These are phyloP conservation scores for Mychonastes homosphaera DNA, from an alignment of 139 green algal genomes.

Conservation along the genomic window DNA sequence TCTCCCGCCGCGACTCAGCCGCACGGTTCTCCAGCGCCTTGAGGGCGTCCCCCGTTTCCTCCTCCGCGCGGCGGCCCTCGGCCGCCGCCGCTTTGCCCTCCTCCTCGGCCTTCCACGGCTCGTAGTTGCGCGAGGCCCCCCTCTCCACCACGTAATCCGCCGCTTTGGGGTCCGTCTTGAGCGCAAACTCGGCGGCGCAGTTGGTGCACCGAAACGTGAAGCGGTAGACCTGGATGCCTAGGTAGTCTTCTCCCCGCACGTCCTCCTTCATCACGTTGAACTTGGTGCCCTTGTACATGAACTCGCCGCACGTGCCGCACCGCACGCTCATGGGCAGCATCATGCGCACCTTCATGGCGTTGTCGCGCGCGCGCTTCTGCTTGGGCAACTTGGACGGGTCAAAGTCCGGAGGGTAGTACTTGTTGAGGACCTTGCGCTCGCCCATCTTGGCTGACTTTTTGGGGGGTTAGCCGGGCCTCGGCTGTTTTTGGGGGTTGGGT, in stretches of 20 bases:
- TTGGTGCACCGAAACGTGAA: slow-evolving; percentile 94
- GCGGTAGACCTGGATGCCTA: slow-evolving; percentile 85
- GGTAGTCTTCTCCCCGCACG: slow-evolving; percentile 80
- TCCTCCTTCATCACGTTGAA: slow-evolving; percentile 97
- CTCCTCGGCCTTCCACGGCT: slow-evolving; percentile 79
- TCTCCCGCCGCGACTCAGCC: slow-evolving; percentile 84
- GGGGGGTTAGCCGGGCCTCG: neutral
- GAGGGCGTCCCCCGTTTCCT: slow-evolving; percentile 94
- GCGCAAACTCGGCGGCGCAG: slow-evolving; percentile 86
- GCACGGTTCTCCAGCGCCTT: slow-evolving; percentile 92
- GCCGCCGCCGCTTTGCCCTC: slow-evolving; percentile 31
- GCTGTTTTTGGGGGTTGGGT: neutral
- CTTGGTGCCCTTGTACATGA: slow-evolving; percentile 99
- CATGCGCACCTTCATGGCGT: slow-evolving; percentile 91
- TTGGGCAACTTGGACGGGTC: slow-evolving; percentile 78
- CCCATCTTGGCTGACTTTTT: slow-evolving; percentile 41
- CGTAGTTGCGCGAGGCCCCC: slow-evolving; percentile 89
- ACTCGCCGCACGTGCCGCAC: slow-evolving; percentile 92
- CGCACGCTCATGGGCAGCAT: slow-evolving; percentile 95
- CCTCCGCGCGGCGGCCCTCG: slow-evolving; percentile 55
- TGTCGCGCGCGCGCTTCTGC: slow-evolving; percentile 56
- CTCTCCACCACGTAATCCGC: slow-evolving; percentile 87
- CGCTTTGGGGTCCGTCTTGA: slow-evolving; percentile 96
- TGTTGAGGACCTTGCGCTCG: slow-evolving; percentile 71
- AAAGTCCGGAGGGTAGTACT: slow-evolving; percentile 81